Conservation (phyloP, 345 rosid species). For the Euphorbia tirucalli region DNA sequence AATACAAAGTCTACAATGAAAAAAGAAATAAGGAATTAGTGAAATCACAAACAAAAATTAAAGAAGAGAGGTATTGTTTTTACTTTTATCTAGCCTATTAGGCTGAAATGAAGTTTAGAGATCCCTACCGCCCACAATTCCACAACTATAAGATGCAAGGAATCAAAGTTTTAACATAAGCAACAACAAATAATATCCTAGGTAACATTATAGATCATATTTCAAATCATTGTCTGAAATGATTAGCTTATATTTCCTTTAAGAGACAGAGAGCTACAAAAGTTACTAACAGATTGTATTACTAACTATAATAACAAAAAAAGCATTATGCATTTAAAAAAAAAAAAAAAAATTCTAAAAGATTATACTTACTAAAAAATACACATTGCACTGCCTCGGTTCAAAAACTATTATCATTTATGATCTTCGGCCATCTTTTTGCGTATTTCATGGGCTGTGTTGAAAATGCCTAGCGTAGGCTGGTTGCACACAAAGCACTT, state of each 20-base stretch:
- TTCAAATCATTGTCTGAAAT: not conserved
- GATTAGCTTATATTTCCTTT: not conserved
- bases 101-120: not conserved
- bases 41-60: too few relatives aligned
- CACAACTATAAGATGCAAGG: not conserved
- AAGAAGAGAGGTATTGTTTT: not conserved
- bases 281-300: not conserved
- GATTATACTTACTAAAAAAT: not conserved
- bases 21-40: not conserved
- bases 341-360: not conserved
- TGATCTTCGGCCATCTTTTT: slow-evolving; percentile 47
- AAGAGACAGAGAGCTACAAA: not conserved
- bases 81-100: not conserved
- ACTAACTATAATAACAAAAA: not conserved
- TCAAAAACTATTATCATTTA: slow-evolving; percentile 21
- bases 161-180: not conserved
- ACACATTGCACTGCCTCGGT: not conserved
- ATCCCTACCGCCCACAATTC: not conserved
- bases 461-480: slow-evolving; percentile 80
- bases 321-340: too few relatives aligned
- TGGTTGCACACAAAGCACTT: slow-evolving; percentile 87
- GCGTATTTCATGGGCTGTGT: slow-evolving; percentile 72
- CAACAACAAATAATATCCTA: not conserved
- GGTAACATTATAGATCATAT: not conserved
- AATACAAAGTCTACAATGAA: not conserved